These are phyloP conservation scores for Yamadazyma diddensiae DNA, from an alignment of 1,139 yeast genomes.

Conservation along the genomic window DNA sequence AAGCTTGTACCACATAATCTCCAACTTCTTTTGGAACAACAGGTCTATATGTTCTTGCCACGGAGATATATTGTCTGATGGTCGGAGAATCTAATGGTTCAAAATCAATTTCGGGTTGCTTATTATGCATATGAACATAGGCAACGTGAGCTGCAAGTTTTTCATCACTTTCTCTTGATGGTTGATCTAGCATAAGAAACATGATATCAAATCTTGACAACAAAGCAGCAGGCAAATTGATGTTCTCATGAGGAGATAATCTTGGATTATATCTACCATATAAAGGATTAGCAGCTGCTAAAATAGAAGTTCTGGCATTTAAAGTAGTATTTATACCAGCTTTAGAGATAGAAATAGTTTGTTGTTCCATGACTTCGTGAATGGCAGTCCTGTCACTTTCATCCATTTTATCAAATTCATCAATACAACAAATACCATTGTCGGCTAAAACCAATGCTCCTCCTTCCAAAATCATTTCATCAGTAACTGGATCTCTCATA, in stretches of 20 bases:
- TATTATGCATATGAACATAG: constrained; percentile 89
- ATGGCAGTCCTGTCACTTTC: constrained; percentile 96
- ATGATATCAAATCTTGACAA: constrained; percentile 92
- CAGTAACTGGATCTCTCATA: constrained; percentile 97
- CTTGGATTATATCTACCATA: constrained; percentile 93
- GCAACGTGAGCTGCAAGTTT: constrained; percentile 91
- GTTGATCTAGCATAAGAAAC: constrained; percentile 83
- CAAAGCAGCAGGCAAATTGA: constrained; percentile 94
- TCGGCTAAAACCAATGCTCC: constrained; percentile 98
- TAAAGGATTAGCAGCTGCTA: constrained; percentile 98
- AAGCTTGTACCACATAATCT: constrained; percentile 81
- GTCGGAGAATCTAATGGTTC: constrained; percentile 77
- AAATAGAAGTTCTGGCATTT: constrained; percentile 91
- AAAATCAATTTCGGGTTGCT: constrained; percentile 75
- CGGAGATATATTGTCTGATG: constrained; percentile 83
- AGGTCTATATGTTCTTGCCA: constrained; percentile 85
- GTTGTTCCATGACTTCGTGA: constrained; percentile 99
- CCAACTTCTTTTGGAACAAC: constrained; percentile 83
- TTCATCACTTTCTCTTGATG: constrained; percentile 77
- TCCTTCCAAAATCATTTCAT: constrained; percentile 97
- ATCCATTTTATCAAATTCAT: constrained; percentile 99
- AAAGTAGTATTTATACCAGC: constrained; percentile 97
- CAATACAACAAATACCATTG: constrained; percentile 97
- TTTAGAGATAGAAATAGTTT: constrained; percentile 93
- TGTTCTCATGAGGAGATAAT: constrained; percentile 90